Evolutionary conservation across 2,329 filamentous ascomycete species (phyloP).

Genomic region (Macrophomina pseudophaseolina): DNA sequence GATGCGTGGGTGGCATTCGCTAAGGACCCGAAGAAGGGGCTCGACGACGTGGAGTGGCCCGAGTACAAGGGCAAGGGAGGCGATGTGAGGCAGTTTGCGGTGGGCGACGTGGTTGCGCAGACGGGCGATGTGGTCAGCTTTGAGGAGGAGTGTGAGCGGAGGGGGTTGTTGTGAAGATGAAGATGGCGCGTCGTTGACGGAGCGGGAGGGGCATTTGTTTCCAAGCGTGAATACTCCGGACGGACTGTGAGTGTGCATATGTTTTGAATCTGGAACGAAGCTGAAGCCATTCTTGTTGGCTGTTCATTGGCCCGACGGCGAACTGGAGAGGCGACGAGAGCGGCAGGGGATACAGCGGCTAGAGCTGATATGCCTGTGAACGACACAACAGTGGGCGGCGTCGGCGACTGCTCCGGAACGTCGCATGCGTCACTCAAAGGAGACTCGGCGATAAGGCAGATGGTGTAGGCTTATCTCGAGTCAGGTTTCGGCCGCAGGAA

Average conservation of each 20-base stretch:
- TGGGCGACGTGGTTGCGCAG: conserved; percentile 12
- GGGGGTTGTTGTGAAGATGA: conserved; percentile 11
- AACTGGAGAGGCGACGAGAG: too few species aligned
- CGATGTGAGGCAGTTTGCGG: conserved; percentile 20
- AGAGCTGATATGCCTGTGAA: background rate
- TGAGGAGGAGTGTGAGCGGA: conserved; percentile 20
- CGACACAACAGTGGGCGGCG: too few species aligned
- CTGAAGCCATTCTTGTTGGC: background rate
- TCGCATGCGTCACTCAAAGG: background rate
- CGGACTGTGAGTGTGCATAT: background rate
- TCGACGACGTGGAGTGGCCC: conserved; percentile 42
- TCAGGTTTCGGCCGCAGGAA: background rate
- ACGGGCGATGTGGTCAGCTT: conserved; percentile 8
- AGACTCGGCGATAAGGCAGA: conserved; percentile 1
- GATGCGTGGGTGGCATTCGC: conserved; percentile 46
- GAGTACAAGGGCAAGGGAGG: conserved; percentile 32
- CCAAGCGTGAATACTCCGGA: background rate
- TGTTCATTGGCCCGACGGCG: too few species aligned
- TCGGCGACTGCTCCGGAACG: background rate
- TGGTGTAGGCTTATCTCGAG: background rate
- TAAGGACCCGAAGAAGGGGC: conserved; percentile 35
- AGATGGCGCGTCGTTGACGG: background rate
- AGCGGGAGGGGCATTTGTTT: background rate
- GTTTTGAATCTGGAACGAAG: background rate
- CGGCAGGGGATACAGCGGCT: background rate